phyloP scores from a whole-genome alignment of 2,329 filamentous ascomycete species.

The Beauveria varroae region DNA sequence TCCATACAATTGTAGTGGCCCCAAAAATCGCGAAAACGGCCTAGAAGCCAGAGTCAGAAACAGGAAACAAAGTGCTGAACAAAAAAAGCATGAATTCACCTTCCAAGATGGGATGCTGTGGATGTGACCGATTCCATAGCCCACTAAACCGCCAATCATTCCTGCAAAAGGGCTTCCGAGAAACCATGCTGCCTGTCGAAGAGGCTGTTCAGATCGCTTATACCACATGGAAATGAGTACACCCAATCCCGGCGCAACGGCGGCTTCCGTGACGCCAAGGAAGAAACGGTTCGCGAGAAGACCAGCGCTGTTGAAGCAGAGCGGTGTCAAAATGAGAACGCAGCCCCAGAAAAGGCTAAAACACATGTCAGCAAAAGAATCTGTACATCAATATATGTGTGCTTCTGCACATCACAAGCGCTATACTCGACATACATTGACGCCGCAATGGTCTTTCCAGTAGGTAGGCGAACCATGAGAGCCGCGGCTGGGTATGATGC shows the following conservation, averaged over 20 bases:
- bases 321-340: constrained; percentile 36
- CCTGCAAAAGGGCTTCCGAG: constrained; percentile 20
- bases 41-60: neutral
- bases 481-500: constrained; percentile 21
- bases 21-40: constrained; percentile 12
- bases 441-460: constrained; percentile 22
- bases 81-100: neutral
- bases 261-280: constrained; percentile 24
- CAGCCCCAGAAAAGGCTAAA: constrained; percentile 25
- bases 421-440: constrained; percentile 14
- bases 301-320: constrained; percentile 16
- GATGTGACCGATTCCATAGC: constrained; percentile 20
- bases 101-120: constrained; percentile 11
- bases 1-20: constrained; percentile 4
- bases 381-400: too few relatives aligned
- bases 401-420: too few relatives aligned
- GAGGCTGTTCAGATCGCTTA: constrained; percentile 22
- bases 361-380: neutral
- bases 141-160: constrained; percentile 19
- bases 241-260: constrained; percentile 23
- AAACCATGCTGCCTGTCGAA: constrained; percentile 23
- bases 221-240: constrained; percentile 29
- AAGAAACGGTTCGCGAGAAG: constrained; percentile 26
- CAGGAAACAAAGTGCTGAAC: too few relatives aligned
- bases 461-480: constrained; percentile 21